These are phyloP conservation scores for Asterophora lycoperdoides DNA, from an alignment of 768 basidiomycete species.

Conservation along the genomic window DNA sequence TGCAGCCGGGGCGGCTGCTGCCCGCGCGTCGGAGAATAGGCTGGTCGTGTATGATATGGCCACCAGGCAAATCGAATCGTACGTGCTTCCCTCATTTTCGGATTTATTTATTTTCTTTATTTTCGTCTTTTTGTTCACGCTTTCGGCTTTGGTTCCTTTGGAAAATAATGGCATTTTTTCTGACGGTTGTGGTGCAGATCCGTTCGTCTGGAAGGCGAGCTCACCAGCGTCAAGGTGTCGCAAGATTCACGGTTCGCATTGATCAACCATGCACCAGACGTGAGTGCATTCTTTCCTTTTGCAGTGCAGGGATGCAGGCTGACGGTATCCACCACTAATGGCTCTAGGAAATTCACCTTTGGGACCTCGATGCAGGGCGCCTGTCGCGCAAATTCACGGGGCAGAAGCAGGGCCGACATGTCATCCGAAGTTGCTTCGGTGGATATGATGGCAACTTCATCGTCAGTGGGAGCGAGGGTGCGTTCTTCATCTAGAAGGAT, in stretches of 20 bases:
- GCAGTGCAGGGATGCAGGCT: constrained; percentile 8
- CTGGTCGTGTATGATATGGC: constrained; percentile 76
- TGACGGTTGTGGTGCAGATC: constrained; percentile 39
- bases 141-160: not conserved
- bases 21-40: constrained; percentile 46
- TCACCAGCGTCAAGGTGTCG: constrained; percentile 86
- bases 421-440: constrained; percentile 93
- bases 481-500: constrained; percentile 25
- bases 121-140: not conserved
- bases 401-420: constrained; percentile 77
- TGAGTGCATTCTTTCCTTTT: constrained; percentile 34
- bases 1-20: constrained; percentile 26
- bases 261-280: constrained; percentile 84
- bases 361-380: constrained; percentile 69
- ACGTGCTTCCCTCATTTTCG: constrained; percentile 28
- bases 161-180: constrained; percentile 1
- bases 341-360: constrained; percentile 81
- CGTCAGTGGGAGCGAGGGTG: constrained; percentile 94
- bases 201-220: constrained; percentile 66
- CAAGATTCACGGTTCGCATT: constrained; percentile 83
- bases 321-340: not conserved
- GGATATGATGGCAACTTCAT: constrained; percentile 86
- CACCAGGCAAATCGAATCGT: constrained; percentile 68
- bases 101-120: not conserved
- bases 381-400: constrained; percentile 81